Conservation (phyloP, 2,329 filamentous ascomycete genomes). For the Fusarium annulatum region DNA sequence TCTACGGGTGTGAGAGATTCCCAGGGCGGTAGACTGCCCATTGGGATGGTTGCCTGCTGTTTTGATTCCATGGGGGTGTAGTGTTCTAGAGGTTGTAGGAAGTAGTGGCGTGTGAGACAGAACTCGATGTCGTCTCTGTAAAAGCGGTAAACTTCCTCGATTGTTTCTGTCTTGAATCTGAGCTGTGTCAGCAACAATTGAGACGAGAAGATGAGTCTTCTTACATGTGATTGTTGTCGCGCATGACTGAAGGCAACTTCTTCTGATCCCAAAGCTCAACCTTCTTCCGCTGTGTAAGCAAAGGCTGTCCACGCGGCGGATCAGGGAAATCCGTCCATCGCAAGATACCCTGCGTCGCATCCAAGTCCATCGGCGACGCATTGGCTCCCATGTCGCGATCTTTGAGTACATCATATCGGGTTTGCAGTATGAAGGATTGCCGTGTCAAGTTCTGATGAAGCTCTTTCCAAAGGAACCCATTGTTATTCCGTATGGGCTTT, state of each 20-base stretch:
- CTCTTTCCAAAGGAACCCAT: conserved; percentile 60
- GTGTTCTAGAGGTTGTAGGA: conserved; percentile 49
- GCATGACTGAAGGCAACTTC: conserved; percentile 60
- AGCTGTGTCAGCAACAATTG: background rate
- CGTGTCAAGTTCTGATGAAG: conserved; percentile 65
- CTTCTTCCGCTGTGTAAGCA: conserved; percentile 64
- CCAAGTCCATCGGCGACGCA: conserved; percentile 52
- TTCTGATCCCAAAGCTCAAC: conserved; percentile 66
- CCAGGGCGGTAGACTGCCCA: conserved; percentile 57
- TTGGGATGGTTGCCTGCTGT: conserved; percentile 28
- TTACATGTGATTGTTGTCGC: conserved; percentile 65
- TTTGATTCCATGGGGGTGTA: conserved; percentile 49
- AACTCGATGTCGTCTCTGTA: conserved; percentile 67
- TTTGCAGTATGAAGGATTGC: conserved; percentile 67
- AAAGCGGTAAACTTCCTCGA: conserved; percentile 66
- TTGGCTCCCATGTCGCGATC: conserved; percentile 59
- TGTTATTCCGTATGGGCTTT: conserved; percentile 53
- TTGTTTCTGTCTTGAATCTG: conserved; percentile 63
- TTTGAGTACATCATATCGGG: conserved; percentile 64
- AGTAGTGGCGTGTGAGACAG: conserved; percentile 61
- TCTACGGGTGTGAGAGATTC: conserved; percentile 61
- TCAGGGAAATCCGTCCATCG: conserved; percentile 72
- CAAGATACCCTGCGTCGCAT: conserved; percentile 59
- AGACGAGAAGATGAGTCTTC: background rate
- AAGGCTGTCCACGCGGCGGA: conserved; percentile 59